Evolutionary conservation across 495 filamentous ascomycete species (phyloP).

Genomic region (Cenococcum geophilum): DNA sequence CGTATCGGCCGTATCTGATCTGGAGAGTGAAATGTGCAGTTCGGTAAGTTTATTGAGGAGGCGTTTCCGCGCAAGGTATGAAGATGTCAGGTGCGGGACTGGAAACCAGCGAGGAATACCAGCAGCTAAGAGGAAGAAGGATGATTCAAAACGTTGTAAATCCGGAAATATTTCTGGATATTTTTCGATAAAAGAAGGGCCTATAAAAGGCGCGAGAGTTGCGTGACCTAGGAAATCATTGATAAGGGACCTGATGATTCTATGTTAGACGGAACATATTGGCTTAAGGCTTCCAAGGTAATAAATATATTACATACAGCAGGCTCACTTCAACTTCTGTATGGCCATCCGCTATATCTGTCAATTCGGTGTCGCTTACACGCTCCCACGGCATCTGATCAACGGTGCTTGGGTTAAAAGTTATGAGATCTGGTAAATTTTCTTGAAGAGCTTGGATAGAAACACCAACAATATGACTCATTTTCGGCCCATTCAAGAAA

Average conservation of each 20-base stretch:
- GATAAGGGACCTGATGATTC: slow-evolving; percentile 41
- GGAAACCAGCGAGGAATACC: slow-evolving; percentile 51
- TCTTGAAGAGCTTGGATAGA: slow-evolving; percentile 41
- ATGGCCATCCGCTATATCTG: slow-evolving; percentile 25
- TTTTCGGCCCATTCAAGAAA: slow-evolving; percentile 44
- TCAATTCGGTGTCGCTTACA: slow-evolving; percentile 34
- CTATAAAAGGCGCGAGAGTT: slow-evolving; percentile 49
- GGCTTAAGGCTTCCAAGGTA: neutral
- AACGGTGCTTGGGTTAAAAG: slow-evolving; percentile 52
- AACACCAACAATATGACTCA: slow-evolving; percentile 38
- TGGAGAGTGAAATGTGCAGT: slow-evolving; percentile 48
- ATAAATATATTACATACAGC: slow-evolving; percentile 27
- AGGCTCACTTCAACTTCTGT: slow-evolving; percentile 47
- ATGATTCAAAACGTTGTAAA: slow-evolving; percentile 51
- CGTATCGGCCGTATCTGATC: slow-evolving; percentile 19
- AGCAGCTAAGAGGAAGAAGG: slow-evolving; percentile 46
- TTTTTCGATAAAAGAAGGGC: slow-evolving; percentile 49
- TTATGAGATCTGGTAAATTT: slow-evolving; percentile 49
- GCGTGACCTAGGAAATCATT: slow-evolving; percentile 50
- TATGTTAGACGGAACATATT: neutral
- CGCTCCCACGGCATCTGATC: slow-evolving; percentile 61
- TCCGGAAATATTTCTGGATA: slow-evolving; percentile 50
- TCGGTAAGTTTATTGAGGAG: slow-evolving; percentile 44
- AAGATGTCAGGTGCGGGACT: slow-evolving; percentile 45
- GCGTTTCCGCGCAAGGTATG: slow-evolving; percentile 48